Percentiles rank a stretch among this genome's conserved stretches.
Conservation (phyloP, 2,329 filamentous ascomycete species). For the Colletotrichum coccodes region DNA sequence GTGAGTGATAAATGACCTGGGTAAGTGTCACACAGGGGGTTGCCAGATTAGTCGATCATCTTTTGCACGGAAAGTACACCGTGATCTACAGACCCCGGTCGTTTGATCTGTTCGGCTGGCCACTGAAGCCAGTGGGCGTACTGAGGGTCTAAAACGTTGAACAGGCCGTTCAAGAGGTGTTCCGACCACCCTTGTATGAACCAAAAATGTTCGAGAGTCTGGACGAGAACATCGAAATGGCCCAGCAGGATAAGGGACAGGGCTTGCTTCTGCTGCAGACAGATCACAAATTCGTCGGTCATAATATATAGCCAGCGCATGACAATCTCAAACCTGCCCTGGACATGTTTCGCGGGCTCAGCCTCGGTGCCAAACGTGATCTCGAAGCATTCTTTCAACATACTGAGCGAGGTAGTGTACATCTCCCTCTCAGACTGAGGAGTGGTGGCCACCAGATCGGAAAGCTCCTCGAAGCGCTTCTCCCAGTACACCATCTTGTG, state of each 20-base stretch:
- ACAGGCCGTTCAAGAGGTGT: conserved; percentile 33
- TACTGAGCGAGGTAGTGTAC: neutral
- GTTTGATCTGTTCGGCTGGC: conserved; percentile 20
- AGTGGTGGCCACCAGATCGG: conserved; percentile 23
- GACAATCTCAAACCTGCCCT: conserved; percentile 26
- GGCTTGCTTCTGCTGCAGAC: conserved; percentile 25
- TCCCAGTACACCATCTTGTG: conserved; percentile 31
- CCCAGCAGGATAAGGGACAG: conserved; percentile 32
- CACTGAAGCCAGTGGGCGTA: conserved; percentile 16
- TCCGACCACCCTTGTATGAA: conserved; percentile 36
- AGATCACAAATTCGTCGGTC: conserved; percentile 21
- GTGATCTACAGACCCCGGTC: conserved; percentile 23
- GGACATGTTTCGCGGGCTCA: conserved; percentile 1
- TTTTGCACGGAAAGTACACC: conserved; percentile 37
- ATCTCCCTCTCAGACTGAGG: neutral
- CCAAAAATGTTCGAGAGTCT: conserved; percentile 34
- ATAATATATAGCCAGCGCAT: conserved; percentile 35
- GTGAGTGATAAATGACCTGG: neutral
- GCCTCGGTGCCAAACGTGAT: conserved; percentile 27
- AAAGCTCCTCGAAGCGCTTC: conserved; percentile 24
- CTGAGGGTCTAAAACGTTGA: neutral
- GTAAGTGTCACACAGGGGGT: too few relatives aligned
- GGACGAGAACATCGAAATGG: conserved; percentile 33
- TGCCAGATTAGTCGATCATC: conserved; percentile 8
- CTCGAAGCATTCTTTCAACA: conserved; percentile 25